These are phyloP conservation scores for Arthrobotrys entomopaga DNA, from an alignment of 2,329 filamentous ascomycete genomes.

Conservation along the genomic window DNA sequence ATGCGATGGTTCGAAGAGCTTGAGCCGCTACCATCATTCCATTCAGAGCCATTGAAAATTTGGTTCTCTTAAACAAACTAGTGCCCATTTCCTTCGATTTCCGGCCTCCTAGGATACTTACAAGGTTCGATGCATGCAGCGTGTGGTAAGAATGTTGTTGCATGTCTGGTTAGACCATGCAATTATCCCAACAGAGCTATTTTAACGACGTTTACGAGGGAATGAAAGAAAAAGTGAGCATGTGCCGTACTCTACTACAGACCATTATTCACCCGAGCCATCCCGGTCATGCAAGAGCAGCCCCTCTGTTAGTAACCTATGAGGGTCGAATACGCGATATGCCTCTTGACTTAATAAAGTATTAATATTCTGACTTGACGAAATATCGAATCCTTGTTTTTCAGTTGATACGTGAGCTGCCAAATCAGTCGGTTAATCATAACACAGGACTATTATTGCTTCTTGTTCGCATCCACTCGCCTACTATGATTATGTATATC, in stretches of 20 bases:
- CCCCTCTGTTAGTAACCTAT: no score
- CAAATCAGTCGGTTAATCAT: no score
- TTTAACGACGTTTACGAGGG: constrained; percentile 6
- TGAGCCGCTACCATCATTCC: no score
- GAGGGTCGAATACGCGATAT: no score
- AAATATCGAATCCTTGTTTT: no score
- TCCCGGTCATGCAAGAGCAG: constrained; percentile 18
- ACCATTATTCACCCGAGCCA: background rate
- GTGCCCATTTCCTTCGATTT: background rate
- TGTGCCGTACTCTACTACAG: background rate
- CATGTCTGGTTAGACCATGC: background rate
- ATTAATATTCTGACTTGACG: no score
- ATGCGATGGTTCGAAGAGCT: no score
- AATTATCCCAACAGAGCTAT: constrained; percentile 4
- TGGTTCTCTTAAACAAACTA: no score
- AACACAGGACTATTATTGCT: background rate
- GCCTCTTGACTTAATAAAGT: no score
- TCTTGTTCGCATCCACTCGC: background rate
- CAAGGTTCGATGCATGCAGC: background rate
- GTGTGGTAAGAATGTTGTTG: background rate
- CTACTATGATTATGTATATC: no score
- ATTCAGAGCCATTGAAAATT: no score
- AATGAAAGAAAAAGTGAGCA: background rate
- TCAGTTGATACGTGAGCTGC: no score
- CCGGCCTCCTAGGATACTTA: background rate